Base-by-base conservation (phyloP, 1,284 basidiomycete genomes). In the Ceratobasidium sp. region DNA sequence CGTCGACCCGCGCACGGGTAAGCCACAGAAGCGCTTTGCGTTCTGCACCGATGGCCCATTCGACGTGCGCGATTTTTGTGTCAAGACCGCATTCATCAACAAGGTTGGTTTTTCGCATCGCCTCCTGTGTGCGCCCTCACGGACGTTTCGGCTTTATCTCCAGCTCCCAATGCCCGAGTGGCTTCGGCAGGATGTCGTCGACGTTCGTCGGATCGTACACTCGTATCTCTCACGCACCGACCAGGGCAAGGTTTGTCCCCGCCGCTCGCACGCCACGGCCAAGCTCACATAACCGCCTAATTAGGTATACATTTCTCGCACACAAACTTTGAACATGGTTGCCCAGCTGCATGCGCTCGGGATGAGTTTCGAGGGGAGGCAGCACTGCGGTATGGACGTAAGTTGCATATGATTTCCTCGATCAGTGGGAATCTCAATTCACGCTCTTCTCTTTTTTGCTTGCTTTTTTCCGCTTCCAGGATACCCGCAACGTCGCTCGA, bases 381-480 rank as follows among this genome's bases (percentile, higher is more conserved):
- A 90, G 76, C 95, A 98, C 81, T 90, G 90, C 79, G 95, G 95
- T 24, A 91, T 96, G 53, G 93, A 95, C 81, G 94, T 95, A 78
- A 85, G 92, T 89, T 43, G 46, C 16, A 37, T 59, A 7, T 46
- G 31, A 59, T 74, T 31, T 27, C 69, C 62, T 62, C 34, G 65
- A 59, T 43, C 14, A 58, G 54, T 58, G 24, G 74, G 24, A 39
- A 43, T 19, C 39, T 61, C 6, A n/a, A 53, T 58, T 56, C 46
- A 37, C 63, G 24, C 65, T 64, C 72, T 53, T 53, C 51, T 53
- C 48, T 53, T 19, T 27, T 53, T 53, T 53, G 51, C 24, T 51
- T 51, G 48, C 48, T 53, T 53, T 58, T n/a, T 61, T 63, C n/a
- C 11, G 27, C 58, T 65, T 77, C 46, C 79, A 96, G 94, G 95